Evolutionary conservation across 2,329 filamentous ascomycete species (phyloP), one percentile per base, ranked within the genome.

Genomic region (Trichoderma atrobrunneum): DNA sequence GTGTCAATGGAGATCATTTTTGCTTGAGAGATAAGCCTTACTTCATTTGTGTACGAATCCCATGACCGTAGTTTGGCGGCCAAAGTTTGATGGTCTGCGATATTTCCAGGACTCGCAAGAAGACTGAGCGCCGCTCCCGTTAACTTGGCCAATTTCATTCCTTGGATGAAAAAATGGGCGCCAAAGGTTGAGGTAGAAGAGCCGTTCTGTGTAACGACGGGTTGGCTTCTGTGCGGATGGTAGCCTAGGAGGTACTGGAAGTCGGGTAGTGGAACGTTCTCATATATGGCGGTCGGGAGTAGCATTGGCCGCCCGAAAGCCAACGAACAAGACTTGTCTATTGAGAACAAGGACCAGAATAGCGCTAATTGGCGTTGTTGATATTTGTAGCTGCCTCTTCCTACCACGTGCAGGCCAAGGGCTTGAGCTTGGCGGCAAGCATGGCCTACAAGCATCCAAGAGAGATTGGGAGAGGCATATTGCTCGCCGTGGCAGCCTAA

Each of bases 401-500:
- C 56, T 1, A 24, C 7, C 5, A 1, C 16, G 3, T 57, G 36
- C 8, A 59, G 3, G 7, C 59, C 51, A 26, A 65, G 28, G 18
- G 59, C 69, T 60, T 71, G 60, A 36, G 63, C 69, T 59, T 71
- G 69, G 11, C 61, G 69, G 21, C 69, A 71, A 12, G 69, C 69
- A 59, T 71, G 69, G 12, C 69, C 69, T 12, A 71, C 61, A n/a
- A 71, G 69, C 69, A 71, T 65, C 69, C 69, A 71, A 7, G 69
- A 71, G 6, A 71, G 32, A 30, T 71, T 71, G 12, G 69, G 69
- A 18, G 69, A 62, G 32, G 69, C 69, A 12, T 57, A 71, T 56
- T 71, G 59, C 3, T 71, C 69, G 14, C 61, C 69, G 28, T 71
- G 69, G 16, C 61, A 56, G 1, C 59, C 69, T 34, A 65, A 14